Base-by-base conservation (phyloP, 2,329 filamentous ascomycete genomes). In the Blastomyces gilchristii region DNA sequence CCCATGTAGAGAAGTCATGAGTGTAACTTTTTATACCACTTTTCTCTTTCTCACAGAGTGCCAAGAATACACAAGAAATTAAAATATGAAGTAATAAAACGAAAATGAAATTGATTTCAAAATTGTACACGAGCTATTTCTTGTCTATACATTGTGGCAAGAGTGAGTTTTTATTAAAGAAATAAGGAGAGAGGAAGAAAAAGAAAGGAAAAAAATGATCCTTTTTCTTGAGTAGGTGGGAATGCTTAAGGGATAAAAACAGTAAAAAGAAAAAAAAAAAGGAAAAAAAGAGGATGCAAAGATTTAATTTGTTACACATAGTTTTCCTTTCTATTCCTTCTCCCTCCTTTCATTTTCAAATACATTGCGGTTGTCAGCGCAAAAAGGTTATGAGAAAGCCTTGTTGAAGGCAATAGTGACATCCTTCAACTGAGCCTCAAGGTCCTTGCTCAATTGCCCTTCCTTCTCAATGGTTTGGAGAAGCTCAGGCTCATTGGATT, bases 391-490 rank as follows among this genome's bases (percentile, higher is more conserved):
- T 67, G 67, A 84, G 86, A 97, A 97, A 86, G 87, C 90, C 90
- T 96, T 95, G 84, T 90, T 95, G 87, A 97, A 97, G 79, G 75
- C 83, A 72, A 72, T 68, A 73, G 91, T 85, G 74, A 89, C 81
- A 65, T 94, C 88, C 84, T 87, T 90, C 67, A 80, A 73, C 67
- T 77, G 71, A 58, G 69, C 71, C 73, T 80, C 94, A 59, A 91
- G 83, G 49, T 96, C 93, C 87, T 97, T 97, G 88, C 89, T 94
- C 78, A 99, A 80, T 68, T 90, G 85, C 79, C 93, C 93, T 85
- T 97, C 91, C 86, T 93, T 94, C 75, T 96, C 91, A 71, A 99
- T 97, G 73, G 85, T 88, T 73, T 86, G 82, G 68, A 96, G 81
- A 69, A 97, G 80, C 68, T 92, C 91, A 59, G 85, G 74, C 85